Evolutionary conservation across 2,329 filamentous ascomycete species (phyloP).

Genomic region (Macroventuria anomochaeta): DNA sequence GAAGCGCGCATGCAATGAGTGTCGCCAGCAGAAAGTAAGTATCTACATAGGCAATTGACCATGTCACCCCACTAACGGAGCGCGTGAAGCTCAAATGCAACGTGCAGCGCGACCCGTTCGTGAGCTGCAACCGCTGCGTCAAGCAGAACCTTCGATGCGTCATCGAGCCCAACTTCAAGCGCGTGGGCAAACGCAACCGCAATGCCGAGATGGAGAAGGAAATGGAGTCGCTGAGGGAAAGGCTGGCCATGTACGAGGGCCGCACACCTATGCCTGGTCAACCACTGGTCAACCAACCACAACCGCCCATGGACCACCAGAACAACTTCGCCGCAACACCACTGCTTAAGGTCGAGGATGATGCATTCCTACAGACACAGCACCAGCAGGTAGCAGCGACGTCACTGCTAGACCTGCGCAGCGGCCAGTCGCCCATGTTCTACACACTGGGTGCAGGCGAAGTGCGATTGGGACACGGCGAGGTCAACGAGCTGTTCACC

Average conservation of each 20-base stretch:
- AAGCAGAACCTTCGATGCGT: slow-evolving; percentile 83
- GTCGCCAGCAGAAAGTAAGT: slow-evolving; percentile 81
- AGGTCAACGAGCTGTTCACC: slow-evolving; percentile 66
- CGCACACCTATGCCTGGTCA: slow-evolving; percentile 48
- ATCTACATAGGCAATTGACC: neutral
- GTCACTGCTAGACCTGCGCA: slow-evolving; percentile 51
- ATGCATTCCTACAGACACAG: slow-evolving; percentile 46
- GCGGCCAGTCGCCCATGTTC: slow-evolving; percentile 59
- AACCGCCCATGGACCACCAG: slow-evolving; percentile 29
- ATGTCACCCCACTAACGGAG: neutral
- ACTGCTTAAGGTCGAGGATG: slow-evolving; percentile 39
- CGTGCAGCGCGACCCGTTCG: slow-evolving; percentile 80
- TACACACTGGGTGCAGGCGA: slow-evolving; percentile 63
- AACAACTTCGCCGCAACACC: slow-evolving; percentile 28
- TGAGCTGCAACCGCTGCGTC: slow-evolving; percentile 76
- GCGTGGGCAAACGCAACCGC: slow-evolving; percentile 79
- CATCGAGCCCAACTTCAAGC: slow-evolving; percentile 88
- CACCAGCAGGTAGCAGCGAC: slow-evolving; percentile 49
- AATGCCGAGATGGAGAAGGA: slow-evolving; percentile 88
- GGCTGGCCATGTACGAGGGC: slow-evolving; percentile 66
- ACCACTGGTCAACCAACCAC: slow-evolving; percentile 37
- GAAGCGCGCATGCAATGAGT: slow-evolving; percentile 85
- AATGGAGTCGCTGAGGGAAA: slow-evolving; percentile 66
- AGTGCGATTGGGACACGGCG: slow-evolving; percentile 52
- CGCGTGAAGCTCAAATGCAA: slow-evolving; percentile 74